Base-by-base conservation (phyloP, 73 alveolate genomes). In the Breviolum minutum region DNA sequence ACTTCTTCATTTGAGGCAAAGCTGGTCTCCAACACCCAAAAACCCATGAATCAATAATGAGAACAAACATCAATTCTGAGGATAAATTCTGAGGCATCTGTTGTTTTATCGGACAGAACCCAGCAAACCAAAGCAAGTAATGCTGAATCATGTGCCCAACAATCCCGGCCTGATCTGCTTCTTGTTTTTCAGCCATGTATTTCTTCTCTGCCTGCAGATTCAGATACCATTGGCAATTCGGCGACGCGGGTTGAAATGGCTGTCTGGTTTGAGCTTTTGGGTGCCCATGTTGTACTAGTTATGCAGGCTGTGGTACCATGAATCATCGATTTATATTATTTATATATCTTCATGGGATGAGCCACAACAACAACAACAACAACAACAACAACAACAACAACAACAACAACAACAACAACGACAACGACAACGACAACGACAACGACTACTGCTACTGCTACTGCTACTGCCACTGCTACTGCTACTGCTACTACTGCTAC, bases 131-230 rank as follows among this genome's bases (percentile, higher is more conserved):
- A 0, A 40, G 54, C 54, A 40, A 40, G 54, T 40, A 40, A 40
- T 40, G 54, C 54, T 40, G 54, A 40, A 40, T 40, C 54, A 40
- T 40, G 54, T 40, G 54, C 54, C 54, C 77, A 68, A 2, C 77
- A 68, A 17, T 14, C 63, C 9, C 24, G 63, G 24, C 91, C 71
- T 82, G 74, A 82, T 82, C 91, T 16, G 91, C 91, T 54, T 82
- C 74, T 24, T 82, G 91, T 74, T 61, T 82, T 19, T 82, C 91
- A 8, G 71, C 91, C 91, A 60, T 20, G 91, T 82, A 60, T 24
- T 82, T 60, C 91, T 82, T 82, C 74, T 82, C 91, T 2, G 54
- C 91, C 91, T 82, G 87, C 30, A 4, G 87, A 66, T 71, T 0
- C 81, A 71, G 19, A 20, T 16, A 71, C 30, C 19, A 8, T 20